Evolutionary conservation across 129 eudicot genomes (phyloP).

Genomic region (Arctium lappa): DNA sequence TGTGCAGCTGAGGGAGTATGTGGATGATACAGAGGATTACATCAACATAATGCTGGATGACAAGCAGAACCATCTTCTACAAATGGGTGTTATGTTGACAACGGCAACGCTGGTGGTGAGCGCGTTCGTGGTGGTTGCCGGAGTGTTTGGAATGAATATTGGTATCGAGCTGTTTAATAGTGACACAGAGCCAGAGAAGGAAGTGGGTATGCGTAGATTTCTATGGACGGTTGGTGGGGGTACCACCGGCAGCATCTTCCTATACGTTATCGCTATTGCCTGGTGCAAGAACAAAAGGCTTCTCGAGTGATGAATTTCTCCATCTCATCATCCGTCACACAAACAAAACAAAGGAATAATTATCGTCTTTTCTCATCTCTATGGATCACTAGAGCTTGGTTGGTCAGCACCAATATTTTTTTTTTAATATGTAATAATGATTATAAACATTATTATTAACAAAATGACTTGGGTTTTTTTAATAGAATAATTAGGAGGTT

Average conservation of each 20-base stretch:
- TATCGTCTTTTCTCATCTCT: too few relatives aligned
- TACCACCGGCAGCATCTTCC: slow-evolving; percentile 23
- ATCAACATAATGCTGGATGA: slow-evolving; percentile 74
- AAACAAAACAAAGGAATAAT: too few relatives aligned
- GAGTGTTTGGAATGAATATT: slow-evolving; percentile 66
- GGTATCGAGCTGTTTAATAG: slow-evolving; percentile 18
- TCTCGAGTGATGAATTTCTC: slow-evolving; percentile 18
- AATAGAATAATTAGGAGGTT: too few relatives aligned
- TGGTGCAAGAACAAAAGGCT: slow-evolving; percentile 39
- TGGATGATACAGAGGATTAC: slow-evolving; percentile 67
- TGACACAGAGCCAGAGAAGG: neutral
- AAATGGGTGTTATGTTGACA: slow-evolving; percentile 67
- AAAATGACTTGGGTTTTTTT: too few relatives aligned
- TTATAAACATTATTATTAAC: too few relatives aligned
- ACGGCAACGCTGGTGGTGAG: slow-evolving; percentile 52
- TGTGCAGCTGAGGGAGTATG: slow-evolving; percentile 57
- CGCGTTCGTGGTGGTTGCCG: slow-evolving; percentile 56
- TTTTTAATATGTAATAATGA: too few relatives aligned
- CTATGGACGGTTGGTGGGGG: slow-evolving; percentile 42
- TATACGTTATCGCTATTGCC: slow-evolving; percentile 33
- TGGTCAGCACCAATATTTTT: too few relatives aligned
- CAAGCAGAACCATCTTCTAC: slow-evolving; percentile 70
- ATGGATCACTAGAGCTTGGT: too few relatives aligned
- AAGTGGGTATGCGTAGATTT: slow-evolving; percentile 24
- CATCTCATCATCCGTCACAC: too few relatives aligned